phyloP scores from a whole-genome alignment of 2,329 filamentous ascomycete genomes.

The Claviceps maximensis region DNA sequence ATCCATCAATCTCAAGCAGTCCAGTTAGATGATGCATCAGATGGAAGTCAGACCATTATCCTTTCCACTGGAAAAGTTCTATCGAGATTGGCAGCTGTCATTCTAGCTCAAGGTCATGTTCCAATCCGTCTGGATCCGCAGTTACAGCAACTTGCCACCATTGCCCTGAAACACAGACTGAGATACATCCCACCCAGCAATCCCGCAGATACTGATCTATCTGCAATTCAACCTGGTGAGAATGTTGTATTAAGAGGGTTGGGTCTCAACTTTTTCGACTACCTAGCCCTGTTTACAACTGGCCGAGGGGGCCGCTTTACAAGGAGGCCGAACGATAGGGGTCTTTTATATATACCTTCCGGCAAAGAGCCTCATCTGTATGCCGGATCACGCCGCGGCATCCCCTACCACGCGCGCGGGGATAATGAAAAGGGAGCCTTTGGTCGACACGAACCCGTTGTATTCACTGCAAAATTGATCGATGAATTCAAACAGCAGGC shows the following conservation, averaged over 20 bases:
- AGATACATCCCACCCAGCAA: slow-evolving; percentile 1
- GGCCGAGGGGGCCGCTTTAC: slow-evolving; percentile 1
- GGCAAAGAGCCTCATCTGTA: slow-evolving; percentile 4
- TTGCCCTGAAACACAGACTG: not conserved
- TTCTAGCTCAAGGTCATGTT: slow-evolving; percentile 4
- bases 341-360: not conserved
- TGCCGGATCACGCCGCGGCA: slow-evolving; percentile 5
- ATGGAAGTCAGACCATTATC: slow-evolving; percentile 1
- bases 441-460: slow-evolving; percentile 1
- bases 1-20: not conserved
- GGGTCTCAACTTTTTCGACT: slow-evolving; percentile 6
- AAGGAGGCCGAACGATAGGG: not conserved
- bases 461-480: slow-evolving; percentile 1
- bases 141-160: not conserved
- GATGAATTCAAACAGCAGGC: not conserved
- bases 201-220: slow-evolving; percentile 4
- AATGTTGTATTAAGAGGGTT: not conserved
- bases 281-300: slow-evolving; percentile 2
- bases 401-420: slow-evolving; percentile 5
- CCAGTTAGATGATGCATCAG: not conserved
- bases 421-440: slow-evolving; percentile 5
- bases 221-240: not conserved
- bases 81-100: not conserved
- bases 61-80: slow-evolving; percentile 1
- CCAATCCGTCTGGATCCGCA: not conserved